A percentile compares a stretch with the other conserved stretches of the same genome.
Conservation (phyloP, 1,284 basidiomycete species). For the Pseudozyma tsukubaensis region DNA sequence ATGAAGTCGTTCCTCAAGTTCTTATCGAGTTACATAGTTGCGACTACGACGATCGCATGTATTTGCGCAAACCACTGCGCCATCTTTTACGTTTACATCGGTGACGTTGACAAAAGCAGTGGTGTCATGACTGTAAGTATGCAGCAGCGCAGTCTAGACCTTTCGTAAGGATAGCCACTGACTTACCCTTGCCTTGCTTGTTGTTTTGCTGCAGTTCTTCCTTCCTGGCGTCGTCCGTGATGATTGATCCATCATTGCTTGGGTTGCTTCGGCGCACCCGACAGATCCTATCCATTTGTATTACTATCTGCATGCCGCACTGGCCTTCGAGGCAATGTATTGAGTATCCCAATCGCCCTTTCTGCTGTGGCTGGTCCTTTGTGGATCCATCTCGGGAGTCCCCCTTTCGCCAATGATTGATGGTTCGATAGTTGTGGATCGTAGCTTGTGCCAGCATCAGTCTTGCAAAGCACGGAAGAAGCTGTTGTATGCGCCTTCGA, state of each 20-base stretch:
- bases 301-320: neutral
- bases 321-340: neutral
- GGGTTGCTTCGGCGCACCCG: neutral
- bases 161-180: neutral
- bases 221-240: constrained; percentile 51
- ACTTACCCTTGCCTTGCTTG: constrained; percentile 2
- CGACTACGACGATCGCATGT: constrained; percentile 64
- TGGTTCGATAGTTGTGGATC: neutral
- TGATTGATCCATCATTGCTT: constrained; percentile 23
- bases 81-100: constrained; percentile 69
- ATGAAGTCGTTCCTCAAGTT: constrained; percentile 64
- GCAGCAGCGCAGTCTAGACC: neutral
- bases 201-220: constrained; percentile 38
- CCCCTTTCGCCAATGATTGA: no score
- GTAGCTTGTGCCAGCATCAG: constrained; percentile 3
- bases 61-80: constrained; percentile 66
- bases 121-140: constrained; percentile 56
- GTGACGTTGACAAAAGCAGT: constrained; percentile 54
- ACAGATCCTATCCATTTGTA: neutral
- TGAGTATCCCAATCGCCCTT: neutral
- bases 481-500: constrained; percentile 95
- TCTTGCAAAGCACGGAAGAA: constrained; percentile 83
- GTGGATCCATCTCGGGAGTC: no score
- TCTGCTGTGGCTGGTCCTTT: neutral
- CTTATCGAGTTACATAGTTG: constrained; percentile 63